phyloP scores from a whole-genome alignment of 1,139 yeast genomes.

The Pichia inconspicua region DNA sequence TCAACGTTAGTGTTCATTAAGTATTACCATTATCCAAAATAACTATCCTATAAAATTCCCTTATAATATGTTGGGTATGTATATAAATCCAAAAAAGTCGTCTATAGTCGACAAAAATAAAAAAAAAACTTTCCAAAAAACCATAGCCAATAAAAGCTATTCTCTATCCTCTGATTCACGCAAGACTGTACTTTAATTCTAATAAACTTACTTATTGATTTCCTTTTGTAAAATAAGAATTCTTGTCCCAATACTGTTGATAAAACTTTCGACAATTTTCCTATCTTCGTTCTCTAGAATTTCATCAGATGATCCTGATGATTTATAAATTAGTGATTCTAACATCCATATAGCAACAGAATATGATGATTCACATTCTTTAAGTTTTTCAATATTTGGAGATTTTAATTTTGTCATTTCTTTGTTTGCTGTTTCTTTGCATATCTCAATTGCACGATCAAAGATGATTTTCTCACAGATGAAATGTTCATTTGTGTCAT shows the following conservation, averaged over 20 bases:
- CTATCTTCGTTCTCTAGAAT: conserved; percentile 61
- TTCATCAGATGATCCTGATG: conserved; percentile 28
- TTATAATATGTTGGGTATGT: neutral
- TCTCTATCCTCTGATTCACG: neutral
- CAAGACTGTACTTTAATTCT: neutral
- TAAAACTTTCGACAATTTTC: conserved; percentile 68
- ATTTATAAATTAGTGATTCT: conserved; percentile 69
- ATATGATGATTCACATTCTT: conserved; percentile 79
- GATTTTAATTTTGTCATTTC: conserved; percentile 38
- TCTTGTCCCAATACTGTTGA: conserved; percentile 65
- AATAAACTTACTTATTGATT: conserved; percentile 16
- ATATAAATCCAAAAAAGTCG: neutral
- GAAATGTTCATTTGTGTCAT: conserved; percentile 10
- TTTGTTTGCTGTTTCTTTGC: conserved; percentile 81
- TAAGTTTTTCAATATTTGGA: conserved; percentile 52
- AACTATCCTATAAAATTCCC: neutral
- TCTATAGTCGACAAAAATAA: neutral
- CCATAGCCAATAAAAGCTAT: neutral
- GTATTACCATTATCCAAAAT: neutral
- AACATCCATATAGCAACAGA: conserved; percentile 95
- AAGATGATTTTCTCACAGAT: conserved; percentile 81
- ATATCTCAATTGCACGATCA: conserved; percentile 89
- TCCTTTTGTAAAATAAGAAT: conserved; percentile 51
- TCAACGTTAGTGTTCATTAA: neutral
- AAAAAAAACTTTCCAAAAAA: neutral